phyloP scores from a whole-genome alignment of 2,329 filamentous ascomycete species.

The Bipolaris sorokiniana region DNA sequence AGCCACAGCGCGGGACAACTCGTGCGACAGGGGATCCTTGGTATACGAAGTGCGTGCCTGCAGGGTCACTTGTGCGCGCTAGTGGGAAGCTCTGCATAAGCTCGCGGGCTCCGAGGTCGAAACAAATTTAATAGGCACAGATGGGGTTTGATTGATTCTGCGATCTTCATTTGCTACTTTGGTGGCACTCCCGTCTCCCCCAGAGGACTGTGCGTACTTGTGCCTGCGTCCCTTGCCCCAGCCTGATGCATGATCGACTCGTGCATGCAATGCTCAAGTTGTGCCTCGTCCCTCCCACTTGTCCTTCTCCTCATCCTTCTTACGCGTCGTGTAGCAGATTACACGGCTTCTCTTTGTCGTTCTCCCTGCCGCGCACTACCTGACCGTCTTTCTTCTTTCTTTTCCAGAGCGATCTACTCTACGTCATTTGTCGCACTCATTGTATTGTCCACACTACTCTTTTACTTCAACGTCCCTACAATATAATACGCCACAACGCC shows the following conservation, averaged over 20 bases:
- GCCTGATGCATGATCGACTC: slow-evolving; percentile 43
- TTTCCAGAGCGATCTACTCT: slow-evolving; percentile 17
- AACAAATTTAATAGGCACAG: slow-evolving; percentile 41
- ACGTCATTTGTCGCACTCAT: slow-evolving; percentile 21
- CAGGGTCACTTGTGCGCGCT: slow-evolving; percentile 41
- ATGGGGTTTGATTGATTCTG: slow-evolving; percentile 28
- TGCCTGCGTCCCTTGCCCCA: slow-evolving; percentile 33
- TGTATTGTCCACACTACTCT: slow-evolving; percentile 9
- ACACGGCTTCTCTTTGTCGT: slow-evolving; percentile 28
- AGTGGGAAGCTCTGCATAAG: slow-evolving; percentile 40
- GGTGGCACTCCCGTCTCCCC: slow-evolving; percentile 33
- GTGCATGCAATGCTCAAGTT: slow-evolving; percentile 39
- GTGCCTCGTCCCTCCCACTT: slow-evolving; percentile 29
- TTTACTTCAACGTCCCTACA: neutral
- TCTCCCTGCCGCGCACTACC: slow-evolving; percentile 17
- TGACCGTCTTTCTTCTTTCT: slow-evolving; percentile 15
- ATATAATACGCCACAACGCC: slow-evolving; percentile 8
- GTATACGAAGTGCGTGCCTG: slow-evolving; percentile 25
- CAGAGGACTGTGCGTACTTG: slow-evolving; percentile 39
- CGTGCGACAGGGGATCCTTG: slow-evolving; percentile 22
- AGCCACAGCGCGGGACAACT: slow-evolving; percentile 14
- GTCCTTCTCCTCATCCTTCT: slow-evolving; percentile 28
- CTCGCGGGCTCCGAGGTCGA: slow-evolving; percentile 31
- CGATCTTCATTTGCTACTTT: slow-evolving; percentile 33
- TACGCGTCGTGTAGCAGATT: slow-evolving; percentile 38